phyloP scores from a whole-genome alignment of 2,329 filamentous ascomycete genomes.

The Mycosphaerella sp. region DNA sequence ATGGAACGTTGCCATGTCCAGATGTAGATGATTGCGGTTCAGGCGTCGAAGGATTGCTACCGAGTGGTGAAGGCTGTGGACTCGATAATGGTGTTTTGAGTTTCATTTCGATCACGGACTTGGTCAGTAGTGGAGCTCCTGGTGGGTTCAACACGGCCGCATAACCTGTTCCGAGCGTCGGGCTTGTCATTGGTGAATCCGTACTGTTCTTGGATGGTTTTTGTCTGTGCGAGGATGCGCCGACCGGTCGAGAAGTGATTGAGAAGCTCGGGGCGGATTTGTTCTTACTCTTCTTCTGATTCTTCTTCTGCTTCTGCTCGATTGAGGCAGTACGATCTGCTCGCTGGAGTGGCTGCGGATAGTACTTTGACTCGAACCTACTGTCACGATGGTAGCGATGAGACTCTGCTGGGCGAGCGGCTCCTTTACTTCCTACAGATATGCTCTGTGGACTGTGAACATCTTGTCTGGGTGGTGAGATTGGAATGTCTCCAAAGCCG shows the following conservation, averaged over 20 bases:
- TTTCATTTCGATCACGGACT: constrained; percentile 21
- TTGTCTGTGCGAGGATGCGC: neutral
- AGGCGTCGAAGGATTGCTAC: neutral
- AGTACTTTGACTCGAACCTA: constrained; percentile 20
- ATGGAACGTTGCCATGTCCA: neutral
- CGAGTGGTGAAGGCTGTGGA: constrained; percentile 12
- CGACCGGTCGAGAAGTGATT: neutral
- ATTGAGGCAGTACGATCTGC: constrained; percentile 13
- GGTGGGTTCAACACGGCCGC: neutral
- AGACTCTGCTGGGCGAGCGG: neutral
- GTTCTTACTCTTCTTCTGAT: neutral
- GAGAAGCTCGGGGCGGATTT: constrained; percentile 4
- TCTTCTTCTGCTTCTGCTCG: neutral
- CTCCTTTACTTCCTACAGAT: neutral
- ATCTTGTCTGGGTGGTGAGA: constrained; percentile 26
- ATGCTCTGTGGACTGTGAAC: neutral
- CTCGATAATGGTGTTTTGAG: constrained; percentile 17
- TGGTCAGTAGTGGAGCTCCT: constrained; percentile 18
- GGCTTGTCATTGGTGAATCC: neutral
- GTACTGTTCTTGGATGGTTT: neutral
- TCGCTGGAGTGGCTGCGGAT: constrained; percentile 22
- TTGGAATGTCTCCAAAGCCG: constrained; percentile 30
- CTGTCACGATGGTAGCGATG: constrained; percentile 1
- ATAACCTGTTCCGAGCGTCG: neutral
- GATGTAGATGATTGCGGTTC: neutral